Percentiles rank a stretch among this genome's conserved stretches.
These are phyloP conservation scores for Daldinia bambusicola DNA, from an alignment of 495 filamentous ascomycete genomes.

Conservation along the genomic window DNA sequence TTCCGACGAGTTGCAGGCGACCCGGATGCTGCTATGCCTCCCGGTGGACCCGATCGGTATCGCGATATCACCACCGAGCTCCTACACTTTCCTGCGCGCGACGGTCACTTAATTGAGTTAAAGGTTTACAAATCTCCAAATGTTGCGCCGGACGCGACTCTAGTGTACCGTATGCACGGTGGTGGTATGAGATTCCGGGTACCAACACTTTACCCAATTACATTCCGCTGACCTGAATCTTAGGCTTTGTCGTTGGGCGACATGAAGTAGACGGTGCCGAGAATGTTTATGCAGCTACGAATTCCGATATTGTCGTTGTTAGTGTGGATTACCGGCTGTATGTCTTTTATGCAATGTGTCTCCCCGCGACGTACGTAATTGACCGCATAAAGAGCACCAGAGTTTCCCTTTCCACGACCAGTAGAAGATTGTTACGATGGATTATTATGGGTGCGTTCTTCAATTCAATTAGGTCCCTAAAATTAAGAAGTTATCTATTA, in stretches of 20 bases:
- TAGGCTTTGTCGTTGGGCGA: constrained; percentile 38
- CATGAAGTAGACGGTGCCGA: constrained; percentile 44
- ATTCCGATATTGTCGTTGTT: constrained; percentile 33
- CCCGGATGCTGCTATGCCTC: not conserved
- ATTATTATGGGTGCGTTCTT: not conserved
- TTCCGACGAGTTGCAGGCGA: not conserved
- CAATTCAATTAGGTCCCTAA: not conserved
- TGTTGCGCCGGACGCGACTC: not conserved
- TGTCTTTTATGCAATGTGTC: not conserved
- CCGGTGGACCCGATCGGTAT: not conserved
- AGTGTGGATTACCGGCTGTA: not conserved
- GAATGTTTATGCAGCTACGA: constrained; percentile 43
- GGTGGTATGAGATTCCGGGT: not conserved
- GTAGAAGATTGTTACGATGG: not conserved
- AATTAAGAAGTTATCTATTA: not conserved
- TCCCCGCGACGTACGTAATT: not conserved
- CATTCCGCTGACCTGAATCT: not conserved
- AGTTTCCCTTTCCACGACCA: not conserved
- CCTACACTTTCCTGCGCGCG: not conserved
- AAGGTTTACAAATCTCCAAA: not conserved
- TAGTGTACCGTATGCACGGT: not conserved
- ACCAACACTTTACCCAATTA: not conserved
- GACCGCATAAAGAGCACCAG: not conserved
- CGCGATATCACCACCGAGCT: not conserved
- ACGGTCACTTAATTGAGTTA: not conserved